Conservation (phyloP, 163 green algal genomes). For the Chlorella variabilis region DNA sequence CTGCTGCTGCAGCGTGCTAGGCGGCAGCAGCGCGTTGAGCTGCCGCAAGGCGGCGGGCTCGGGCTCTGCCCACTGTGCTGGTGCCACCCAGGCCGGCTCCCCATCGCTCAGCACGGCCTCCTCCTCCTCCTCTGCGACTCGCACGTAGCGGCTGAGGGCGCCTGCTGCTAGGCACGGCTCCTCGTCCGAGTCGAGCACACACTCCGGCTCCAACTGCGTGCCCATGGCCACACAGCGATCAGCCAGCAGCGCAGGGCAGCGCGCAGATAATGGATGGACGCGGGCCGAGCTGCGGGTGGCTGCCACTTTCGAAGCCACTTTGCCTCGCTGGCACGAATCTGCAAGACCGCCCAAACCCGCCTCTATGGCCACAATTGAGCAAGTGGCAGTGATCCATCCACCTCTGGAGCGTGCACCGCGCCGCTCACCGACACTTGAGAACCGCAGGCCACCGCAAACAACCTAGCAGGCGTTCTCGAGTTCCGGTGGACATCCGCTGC, state of each 20-base stretch:
- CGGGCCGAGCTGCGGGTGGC: not conserved
- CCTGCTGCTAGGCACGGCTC: not conserved
- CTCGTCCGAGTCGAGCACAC: not conserved
- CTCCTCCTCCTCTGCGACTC: not conserved
- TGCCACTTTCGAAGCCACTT: too few relatives aligned
- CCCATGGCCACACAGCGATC: not conserved
- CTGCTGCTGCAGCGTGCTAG: not conserved
- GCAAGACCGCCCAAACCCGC: too few relatives aligned
- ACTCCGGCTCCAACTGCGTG: not conserved
- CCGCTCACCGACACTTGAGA: too few relatives aligned
- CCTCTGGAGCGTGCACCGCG: too few relatives aligned
- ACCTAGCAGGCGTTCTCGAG: too few relatives aligned
- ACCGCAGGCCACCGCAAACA: too few relatives aligned
- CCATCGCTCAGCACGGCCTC: not conserved
- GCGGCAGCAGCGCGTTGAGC: constrained; percentile 14
- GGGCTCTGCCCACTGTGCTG: not conserved
- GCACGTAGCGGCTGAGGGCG: not conserved
- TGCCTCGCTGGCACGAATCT: too few relatives aligned
- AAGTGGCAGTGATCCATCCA: too few relatives aligned
- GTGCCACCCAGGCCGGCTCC: not conserved
- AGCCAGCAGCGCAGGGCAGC: not conserved
- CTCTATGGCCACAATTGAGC: too few relatives aligned
- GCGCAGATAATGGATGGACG: too few relatives aligned
- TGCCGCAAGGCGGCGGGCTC: not conserved
- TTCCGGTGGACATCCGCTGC: too few relatives aligned